These are phyloP conservation scores for Vachellia collinsii DNA, from an alignment of 306 rosid genomes.

Conservation along the genomic window DNA sequence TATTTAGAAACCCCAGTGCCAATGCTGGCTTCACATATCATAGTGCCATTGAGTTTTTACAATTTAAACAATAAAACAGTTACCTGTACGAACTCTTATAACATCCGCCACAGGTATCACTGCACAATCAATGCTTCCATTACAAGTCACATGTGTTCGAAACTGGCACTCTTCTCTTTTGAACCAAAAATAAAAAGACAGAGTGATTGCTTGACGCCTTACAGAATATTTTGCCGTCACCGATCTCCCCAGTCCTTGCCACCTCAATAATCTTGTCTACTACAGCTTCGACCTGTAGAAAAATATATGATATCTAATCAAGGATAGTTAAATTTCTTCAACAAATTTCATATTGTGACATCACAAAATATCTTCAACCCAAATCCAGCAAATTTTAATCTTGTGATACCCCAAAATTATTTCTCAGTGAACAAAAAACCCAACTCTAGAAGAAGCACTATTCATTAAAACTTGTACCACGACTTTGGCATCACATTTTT, in stretches of 20 bases:
- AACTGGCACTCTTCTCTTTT: too few species aligned
- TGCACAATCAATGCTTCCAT: conserved; percentile 48
- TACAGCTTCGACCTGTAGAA: conserved; percentile 75
- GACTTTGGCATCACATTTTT: conserved; percentile 15
- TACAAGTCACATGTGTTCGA: background rate
- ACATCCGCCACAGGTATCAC: conserved; percentile 84
- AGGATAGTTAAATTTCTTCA: background rate
- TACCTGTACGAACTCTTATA: conserved; percentile 91
- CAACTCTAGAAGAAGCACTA: conserved; percentile 16
- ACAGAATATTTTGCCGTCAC: conserved; percentile 95
- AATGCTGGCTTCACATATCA: background rate
- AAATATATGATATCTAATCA: conserved; percentile 15
- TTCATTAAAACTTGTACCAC: conserved; percentile 7
- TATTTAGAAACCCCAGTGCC: conserved; percentile 14
- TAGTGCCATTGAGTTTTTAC: background rate
- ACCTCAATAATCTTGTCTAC: conserved; percentile 70
- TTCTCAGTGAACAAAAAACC: background rate
- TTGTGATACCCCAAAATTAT: conserved; percentile 8
- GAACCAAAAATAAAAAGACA: too few species aligned
- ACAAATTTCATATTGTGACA: background rate
- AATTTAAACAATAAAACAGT: conserved; percentile 22
- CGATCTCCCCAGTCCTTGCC: conserved; percentile 92
- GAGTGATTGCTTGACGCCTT: conserved; percentile 34
- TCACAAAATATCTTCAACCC: conserved; percentile 5
- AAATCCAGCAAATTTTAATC: conserved; percentile 6